These are phyloP conservation scores for Phytophthora colocasiae DNA, from an alignment of 352 stramenopile species.

Conservation along the genomic window DNA sequence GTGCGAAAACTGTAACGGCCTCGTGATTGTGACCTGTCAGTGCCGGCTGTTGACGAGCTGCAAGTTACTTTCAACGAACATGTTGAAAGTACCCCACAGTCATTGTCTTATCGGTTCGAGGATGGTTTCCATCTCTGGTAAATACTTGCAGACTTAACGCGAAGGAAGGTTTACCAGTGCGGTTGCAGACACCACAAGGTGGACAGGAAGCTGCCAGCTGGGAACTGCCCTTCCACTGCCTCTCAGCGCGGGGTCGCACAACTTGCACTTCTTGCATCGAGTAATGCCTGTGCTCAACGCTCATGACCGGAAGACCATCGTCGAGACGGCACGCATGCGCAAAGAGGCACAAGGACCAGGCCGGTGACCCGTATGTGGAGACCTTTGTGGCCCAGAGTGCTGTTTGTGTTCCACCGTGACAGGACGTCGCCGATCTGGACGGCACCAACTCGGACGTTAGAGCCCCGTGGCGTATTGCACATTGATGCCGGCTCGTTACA, in stretches of 20 bases:
- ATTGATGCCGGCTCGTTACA: not conserved
- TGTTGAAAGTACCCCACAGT: too few relatives aligned
- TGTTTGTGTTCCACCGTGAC: slow-evolving; percentile 19
- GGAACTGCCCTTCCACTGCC: slow-evolving; percentile 22
- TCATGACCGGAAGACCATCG: slow-evolving; percentile 25
- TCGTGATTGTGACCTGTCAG: slow-evolving; percentile 10
- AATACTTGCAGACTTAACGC: slow-evolving; percentile 11
- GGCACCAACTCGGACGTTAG: slow-evolving; percentile 3
- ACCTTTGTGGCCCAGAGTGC: slow-evolving; percentile 28
- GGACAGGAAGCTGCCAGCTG: slow-evolving; percentile 35
- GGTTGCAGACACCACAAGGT: slow-evolving; percentile 3
- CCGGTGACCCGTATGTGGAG: slow-evolving; percentile 16
- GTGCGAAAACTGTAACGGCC: slow-evolving; percentile 9
- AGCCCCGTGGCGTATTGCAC: not conserved
- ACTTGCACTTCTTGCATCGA: slow-evolving; percentile 15
- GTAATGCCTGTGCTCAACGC: slow-evolving; percentile 28
- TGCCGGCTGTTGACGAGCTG: not conserved
- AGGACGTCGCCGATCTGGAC: slow-evolving; percentile 4
- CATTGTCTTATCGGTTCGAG: not conserved
- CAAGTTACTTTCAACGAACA: not conserved
- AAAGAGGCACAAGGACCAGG: slow-evolving; percentile 13
- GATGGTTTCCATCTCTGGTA: not conserved
- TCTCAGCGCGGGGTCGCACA: slow-evolving; percentile 11
- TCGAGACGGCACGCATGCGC: slow-evolving; percentile 16
- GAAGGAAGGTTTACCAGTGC: slow-evolving; percentile 8